Percentiles rank a stretch among this genome's conserved stretches.
phyloP scores from a whole-genome alignment of 805 yeast species.

The Candida loeiensis region DNA sequence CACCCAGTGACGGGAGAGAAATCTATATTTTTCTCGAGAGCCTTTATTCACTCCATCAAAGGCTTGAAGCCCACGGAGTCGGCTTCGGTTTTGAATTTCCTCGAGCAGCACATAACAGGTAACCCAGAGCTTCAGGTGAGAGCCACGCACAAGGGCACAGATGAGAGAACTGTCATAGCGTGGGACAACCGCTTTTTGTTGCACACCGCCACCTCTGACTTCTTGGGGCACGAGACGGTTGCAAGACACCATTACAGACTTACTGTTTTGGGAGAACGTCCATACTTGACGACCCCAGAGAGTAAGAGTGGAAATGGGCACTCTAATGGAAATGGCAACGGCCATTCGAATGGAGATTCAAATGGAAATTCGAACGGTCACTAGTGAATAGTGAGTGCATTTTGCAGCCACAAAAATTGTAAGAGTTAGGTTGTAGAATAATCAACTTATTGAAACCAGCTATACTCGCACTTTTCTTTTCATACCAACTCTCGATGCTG shows the following conservation, averaged over 20 bases:
- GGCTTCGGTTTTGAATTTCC: constrained; percentile 19
- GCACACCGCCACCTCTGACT: constrained; percentile 23
- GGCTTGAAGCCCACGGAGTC: constrained; percentile 23
- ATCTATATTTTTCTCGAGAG: constrained; percentile 20
- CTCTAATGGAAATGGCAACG: neutral
- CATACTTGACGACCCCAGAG: constrained; percentile 15
- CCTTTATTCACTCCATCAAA: constrained; percentile 20
- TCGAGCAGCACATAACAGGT: constrained; percentile 19
- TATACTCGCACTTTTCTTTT: too few relatives aligned
- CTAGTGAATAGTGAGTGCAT: neutral
- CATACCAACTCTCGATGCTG: too few relatives aligned
- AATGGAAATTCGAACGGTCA: constrained; percentile 7
- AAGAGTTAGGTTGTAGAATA: too few relatives aligned
- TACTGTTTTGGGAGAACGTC: constrained; percentile 25
- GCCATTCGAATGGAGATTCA: neutral
- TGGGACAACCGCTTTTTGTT: constrained; percentile 25
- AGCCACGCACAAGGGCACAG: constrained; percentile 23
- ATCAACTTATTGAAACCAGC: too few relatives aligned
- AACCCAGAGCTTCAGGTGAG: constrained; percentile 26
- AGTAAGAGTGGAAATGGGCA: neutral
- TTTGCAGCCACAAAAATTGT: neutral
- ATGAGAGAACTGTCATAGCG: constrained; percentile 21
- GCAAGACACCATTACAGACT: constrained; percentile 25
- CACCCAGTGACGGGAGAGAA: constrained; percentile 29
- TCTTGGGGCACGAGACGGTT: constrained; percentile 20